Conservation (phyloP, 1,284 basidiomycete species). For the Uromyces viciae-fabae region DNA sequence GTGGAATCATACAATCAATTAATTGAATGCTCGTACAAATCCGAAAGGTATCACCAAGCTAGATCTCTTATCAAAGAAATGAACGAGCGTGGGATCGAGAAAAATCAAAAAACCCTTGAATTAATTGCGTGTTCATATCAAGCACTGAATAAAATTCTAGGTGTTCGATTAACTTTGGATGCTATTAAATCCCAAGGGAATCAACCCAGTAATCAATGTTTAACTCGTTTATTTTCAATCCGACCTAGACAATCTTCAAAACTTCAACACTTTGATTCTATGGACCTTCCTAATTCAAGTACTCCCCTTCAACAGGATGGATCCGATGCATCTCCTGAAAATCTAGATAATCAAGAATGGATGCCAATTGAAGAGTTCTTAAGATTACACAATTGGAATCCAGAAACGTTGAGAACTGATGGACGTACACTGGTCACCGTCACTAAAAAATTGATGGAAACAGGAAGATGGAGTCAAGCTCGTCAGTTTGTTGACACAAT, state of each 20-base stretch:
- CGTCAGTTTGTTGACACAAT: slow-evolving; percentile 16
- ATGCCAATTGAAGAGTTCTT: slow-evolving; percentile 24
- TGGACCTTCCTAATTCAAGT: slow-evolving; percentile 13
- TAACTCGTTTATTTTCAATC: slow-evolving; percentile 26
- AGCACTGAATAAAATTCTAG: slow-evolving; percentile 29
- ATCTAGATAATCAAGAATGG: not conserved
- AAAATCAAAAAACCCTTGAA: slow-evolving; percentile 30
- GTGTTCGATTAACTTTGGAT: slow-evolving; percentile 20
- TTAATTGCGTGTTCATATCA: slow-evolving; percentile 28
- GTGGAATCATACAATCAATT: slow-evolving; percentile 37
- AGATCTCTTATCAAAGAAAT: slow-evolving; percentile 30
- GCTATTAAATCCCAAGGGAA: slow-evolving; percentile 3
- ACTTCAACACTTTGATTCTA: slow-evolving; percentile 36
- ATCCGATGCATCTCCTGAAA: not conserved
- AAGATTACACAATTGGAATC: not conserved
- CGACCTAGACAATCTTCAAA: slow-evolving; percentile 19
- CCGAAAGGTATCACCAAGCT: slow-evolving; percentile 34
- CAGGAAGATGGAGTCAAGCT: slow-evolving; percentile 24
- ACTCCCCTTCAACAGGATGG: not conserved
- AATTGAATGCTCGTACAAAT: slow-evolving; percentile 21
- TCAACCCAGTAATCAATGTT: slow-evolving; percentile 13
- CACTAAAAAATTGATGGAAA: slow-evolving; percentile 23
- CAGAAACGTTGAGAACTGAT: not conserved
- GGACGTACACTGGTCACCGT: slow-evolving; percentile 28
- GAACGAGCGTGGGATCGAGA: slow-evolving; percentile 16